phyloP scores from a whole-genome alignment of 2,329 filamentous ascomycete genomes.

The Cladosporium sphaerospermum region DNA sequence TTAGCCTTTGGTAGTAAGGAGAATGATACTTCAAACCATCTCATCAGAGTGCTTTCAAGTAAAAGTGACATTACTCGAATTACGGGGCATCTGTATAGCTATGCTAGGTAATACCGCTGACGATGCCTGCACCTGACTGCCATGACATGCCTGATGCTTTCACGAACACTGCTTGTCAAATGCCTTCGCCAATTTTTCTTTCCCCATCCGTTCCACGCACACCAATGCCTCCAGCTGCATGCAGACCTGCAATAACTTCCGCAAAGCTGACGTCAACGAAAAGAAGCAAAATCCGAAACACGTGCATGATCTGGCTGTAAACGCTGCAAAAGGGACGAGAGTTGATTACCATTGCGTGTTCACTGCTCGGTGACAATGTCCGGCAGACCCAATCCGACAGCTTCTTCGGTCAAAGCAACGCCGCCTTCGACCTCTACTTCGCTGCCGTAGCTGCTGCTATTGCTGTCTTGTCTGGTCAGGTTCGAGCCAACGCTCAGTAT shows the following conservation, averaged over 20 bases:
- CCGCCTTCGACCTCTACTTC: constrained; percentile 47
- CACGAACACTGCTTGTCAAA: not conserved
- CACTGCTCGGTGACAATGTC: constrained; percentile 20
- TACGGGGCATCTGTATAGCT: too few species aligned
- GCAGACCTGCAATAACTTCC: not conserved
- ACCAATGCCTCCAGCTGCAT: not conserved
- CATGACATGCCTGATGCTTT: too few species aligned
- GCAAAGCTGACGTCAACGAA: not conserved
- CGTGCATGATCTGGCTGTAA: too few species aligned
- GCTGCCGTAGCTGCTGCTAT: constrained; percentile 23
- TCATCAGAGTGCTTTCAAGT: too few species aligned
- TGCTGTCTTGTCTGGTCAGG: constrained; percentile 14
- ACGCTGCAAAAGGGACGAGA: not conserved
- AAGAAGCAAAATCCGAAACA: too few species aligned
- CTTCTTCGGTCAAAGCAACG: constrained; percentile 53
- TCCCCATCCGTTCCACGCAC: not conserved
- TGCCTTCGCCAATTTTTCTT: not conserved
- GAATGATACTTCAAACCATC: too few species aligned
- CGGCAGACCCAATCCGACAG: constrained; percentile 41
- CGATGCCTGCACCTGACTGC: too few species aligned
- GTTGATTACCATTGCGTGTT: not conserved
- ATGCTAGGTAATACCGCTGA: too few species aligned
- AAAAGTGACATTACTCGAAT: too few species aligned
- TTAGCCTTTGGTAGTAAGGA: too few species aligned
- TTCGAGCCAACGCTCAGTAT: not conserved